A percentile compares a stretch with the other conserved stretches of the same genome.
These are phyloP conservation scores for Picochlorum sp. DNA, from an alignment of 139 green algal genomes.

Conservation along the genomic window DNA sequence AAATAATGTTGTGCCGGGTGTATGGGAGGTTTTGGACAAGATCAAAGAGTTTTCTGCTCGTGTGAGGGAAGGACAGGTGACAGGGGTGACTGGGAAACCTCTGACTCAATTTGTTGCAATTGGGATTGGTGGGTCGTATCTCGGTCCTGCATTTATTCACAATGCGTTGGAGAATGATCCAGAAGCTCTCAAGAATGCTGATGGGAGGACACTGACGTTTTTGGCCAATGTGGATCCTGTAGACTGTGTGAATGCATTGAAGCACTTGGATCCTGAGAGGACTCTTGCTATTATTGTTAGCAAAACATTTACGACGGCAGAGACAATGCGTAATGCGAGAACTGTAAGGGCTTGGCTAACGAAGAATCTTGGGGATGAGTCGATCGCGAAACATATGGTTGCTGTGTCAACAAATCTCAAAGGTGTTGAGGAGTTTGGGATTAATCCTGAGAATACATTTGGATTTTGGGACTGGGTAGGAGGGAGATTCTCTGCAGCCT, in stretches of 20 bases:
- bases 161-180: slow-evolving; percentile 76
- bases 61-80: slow-evolving; percentile 78
- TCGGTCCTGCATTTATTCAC: slow-evolving; percentile 98
- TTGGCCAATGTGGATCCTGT: slow-evolving; percentile 99
- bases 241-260: slow-evolving; percentile 85
- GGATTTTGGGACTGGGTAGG: slow-evolving; percentile 99
- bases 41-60: slow-evolving; percentile 81
- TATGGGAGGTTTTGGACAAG: slow-evolving; percentile 95
- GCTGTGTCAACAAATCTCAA: slow-evolving; percentile 97
- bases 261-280: slow-evolving; percentile 72
- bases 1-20: slow-evolving; percentile 90
- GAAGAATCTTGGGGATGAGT: slow-evolving; percentile 55
- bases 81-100: slow-evolving; percentile 88
- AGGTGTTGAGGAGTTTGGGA: slow-evolving; percentile 97
- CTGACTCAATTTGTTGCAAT: slow-evolving; percentile 93
- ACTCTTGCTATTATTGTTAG: slow-evolving; percentile 95
- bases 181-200: slow-evolving; percentile 25
- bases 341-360: slow-evolving; percentile 86
- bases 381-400: slow-evolving; percentile 98
- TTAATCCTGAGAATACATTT: slow-evolving; percentile 96
- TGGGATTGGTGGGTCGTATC: slow-evolving; percentile 93
- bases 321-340: slow-evolving; percentile 99
- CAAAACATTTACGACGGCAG: slow-evolving; percentile 99
- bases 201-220: slow-evolving; percentile 81
- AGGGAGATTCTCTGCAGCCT: slow-evolving; percentile 93